Evolutionary conservation across 2,329 filamentous ascomycete species (phyloP), one percentile per base, ranked within the genome.

Genomic region (Trichoderma sp.): DNA sequence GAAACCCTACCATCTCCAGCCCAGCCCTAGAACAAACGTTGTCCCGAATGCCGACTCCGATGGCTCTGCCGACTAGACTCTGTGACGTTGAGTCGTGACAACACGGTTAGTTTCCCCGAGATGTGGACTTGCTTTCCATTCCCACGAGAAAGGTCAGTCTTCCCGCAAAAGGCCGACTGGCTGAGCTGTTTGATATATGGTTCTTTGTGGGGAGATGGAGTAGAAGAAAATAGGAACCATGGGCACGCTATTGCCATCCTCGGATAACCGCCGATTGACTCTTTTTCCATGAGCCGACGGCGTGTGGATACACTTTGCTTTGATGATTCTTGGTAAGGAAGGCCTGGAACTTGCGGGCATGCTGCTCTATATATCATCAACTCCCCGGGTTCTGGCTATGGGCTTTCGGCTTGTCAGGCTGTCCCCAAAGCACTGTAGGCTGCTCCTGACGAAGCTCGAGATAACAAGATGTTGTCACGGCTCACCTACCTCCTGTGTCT

Each of bases 41-140:
- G 62, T 19, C 45, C 62, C 62, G 62, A 64, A 51, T 52, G 26
- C 62, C 62, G 62, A 58, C 62, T 64, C 62, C 62, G 62, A 58
- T 26, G 51, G 12, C 5, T 44, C 5, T 47, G 48, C 48, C 59
- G 50, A 26, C 50, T 39, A 34, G 14, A 45, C 28, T 34, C 19
- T 34, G 26, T 55, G 26, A 55, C 17, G 26, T 55, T 47, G 41
- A 55, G 50, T 47, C 60, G 28, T 39, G 60, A n/a, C 26, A 47
- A 47, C 5, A 39, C 4, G 41, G 44, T 34, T 39, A 63, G 60
- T 55, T 55, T 26, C 41, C 45, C 48, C 50, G 60, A 63, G 15
- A 62, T 52, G 60, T 63, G 60, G 60, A 63, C 24, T 60, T 19
- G 45, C 45, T 30, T 5, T 28, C 28, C 7, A n/a, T 39, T 21